A percentile compares a stretch with the other conserved stretches of the same genome.
These are phyloP conservation scores for Salvia hispanica DNA, from an alignment of 257 asterid genomes.

Conservation along the genomic window DNA sequence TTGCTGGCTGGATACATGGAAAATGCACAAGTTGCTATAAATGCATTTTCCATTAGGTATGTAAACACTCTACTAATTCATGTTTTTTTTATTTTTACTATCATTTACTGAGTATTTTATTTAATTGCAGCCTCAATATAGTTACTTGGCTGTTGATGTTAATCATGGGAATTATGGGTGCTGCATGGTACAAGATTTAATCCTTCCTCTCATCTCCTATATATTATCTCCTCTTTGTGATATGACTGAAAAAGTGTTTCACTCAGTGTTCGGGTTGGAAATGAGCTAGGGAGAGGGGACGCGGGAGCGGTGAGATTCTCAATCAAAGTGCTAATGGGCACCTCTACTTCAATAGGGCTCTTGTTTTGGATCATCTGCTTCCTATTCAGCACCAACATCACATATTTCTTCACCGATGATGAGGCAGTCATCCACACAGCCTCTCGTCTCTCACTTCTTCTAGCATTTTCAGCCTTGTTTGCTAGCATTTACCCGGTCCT, in stretches of 20 bases:
- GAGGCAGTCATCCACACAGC: constrained; percentile 45
- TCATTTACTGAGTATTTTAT: too few species aligned
- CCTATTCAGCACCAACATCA: constrained; percentile 44
- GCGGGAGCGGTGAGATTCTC: constrained; percentile 60
- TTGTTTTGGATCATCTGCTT: constrained; percentile 46
- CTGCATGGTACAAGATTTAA: constrained; percentile 49
- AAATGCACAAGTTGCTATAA: constrained; percentile 45
- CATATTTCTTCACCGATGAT: constrained; percentile 53
- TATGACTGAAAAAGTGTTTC: too few species aligned
- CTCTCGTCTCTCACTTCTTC: constrained; percentile 48
- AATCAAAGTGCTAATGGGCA: constrained; percentile 48
- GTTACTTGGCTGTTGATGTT: constrained; percentile 51
- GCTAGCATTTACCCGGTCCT: constrained; percentile 58
- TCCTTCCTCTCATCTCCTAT: background rate
- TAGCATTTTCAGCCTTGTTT: constrained; percentile 54
- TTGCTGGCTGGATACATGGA: constrained; percentile 48
- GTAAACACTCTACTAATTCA: too few species aligned
- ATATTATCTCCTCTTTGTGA: too few species aligned
- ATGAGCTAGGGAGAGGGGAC: constrained; percentile 53
- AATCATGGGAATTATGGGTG: constrained; percentile 60
- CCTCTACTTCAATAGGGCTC: constrained; percentile 45
- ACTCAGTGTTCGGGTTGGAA: constrained; percentile 27
- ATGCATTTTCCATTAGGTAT: constrained; percentile 54
- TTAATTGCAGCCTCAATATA: constrained; percentile 51
- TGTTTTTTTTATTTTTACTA: too few species aligned